A percentile compares a stretch with the other conserved stretches of the same genome.
phyloP scores from a whole-genome alignment of 495 filamentous ascomycete genomes.

The Xylaria flabelliformis region DNA sequence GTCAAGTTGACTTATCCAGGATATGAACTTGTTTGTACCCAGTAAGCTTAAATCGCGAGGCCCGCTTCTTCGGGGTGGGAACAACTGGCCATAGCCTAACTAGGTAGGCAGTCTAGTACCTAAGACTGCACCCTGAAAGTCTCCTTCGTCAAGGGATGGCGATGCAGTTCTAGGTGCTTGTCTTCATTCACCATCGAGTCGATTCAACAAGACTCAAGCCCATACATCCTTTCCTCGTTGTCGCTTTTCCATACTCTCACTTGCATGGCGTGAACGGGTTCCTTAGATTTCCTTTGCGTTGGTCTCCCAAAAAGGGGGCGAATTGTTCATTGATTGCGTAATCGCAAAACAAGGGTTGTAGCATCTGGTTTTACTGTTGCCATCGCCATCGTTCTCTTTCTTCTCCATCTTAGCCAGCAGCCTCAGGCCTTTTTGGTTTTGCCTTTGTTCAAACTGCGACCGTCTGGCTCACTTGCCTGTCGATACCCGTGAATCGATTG shows the following conservation, averaged over 20 bases:
- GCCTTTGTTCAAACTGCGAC: not conserved
- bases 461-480: not conserved
- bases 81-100: conserved; percentile 13
- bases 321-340: conserved; percentile 3
- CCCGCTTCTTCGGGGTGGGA: conserved; percentile 7
- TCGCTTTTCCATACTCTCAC: conserved; percentile 7
- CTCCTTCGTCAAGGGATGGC: not conserved
- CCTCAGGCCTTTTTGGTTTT: not conserved
- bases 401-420: not conserved
- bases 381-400: not conserved
- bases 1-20: not conserved
- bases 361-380: not conserved
- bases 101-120: not conserved
- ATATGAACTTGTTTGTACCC: not conserved
- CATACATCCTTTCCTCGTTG: conserved; percentile 14
- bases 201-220: conserved; percentile 9
- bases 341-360: not conserved
- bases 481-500: not conserved
- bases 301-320: not conserved
- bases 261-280: conserved; percentile 15
- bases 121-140: not conserved
- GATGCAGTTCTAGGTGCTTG: not conserved
- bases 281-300: conserved; percentile 19
- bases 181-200: not conserved
- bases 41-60: not conserved